Evolutionary conservation across 2,329 filamentous ascomycete species (phyloP).

Genomic region (Trichoderma polysporum): DNA sequence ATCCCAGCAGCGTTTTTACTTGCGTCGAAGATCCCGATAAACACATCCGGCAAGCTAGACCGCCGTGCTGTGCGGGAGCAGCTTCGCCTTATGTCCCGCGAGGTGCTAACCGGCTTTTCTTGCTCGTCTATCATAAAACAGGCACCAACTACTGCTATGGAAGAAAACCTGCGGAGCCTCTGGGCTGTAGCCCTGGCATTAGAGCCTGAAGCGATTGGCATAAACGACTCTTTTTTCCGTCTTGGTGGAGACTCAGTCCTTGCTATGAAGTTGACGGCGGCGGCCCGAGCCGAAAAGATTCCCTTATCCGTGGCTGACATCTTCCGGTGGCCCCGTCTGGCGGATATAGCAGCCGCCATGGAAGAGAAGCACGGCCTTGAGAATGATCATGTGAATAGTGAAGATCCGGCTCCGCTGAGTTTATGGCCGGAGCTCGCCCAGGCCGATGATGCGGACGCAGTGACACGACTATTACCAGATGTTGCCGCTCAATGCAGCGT

Average conservation of each 20-base stretch:
- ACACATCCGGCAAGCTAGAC: not conserved
- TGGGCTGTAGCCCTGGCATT: not conserved
- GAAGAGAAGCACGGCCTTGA: no score
- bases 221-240: constrained; percentile 1
- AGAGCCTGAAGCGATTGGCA: not conserved
- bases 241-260: not conserved
- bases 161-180: not conserved
- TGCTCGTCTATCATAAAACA: no score
- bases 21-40: not conserved
- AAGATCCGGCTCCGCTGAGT: not conserved
- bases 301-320: not conserved
- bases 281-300: not conserved
- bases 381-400: not conserved
- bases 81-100: no score
- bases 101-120: no score
- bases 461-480: not conserved
- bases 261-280: not conserved
- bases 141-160: not conserved
- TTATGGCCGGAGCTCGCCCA: no score
- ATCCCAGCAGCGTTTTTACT: not conserved
- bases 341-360: not conserved
- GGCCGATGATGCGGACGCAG: not conserved
- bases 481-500: constrained; percentile 9
- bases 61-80: not conserved
- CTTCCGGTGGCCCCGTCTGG: constrained; percentile 1